These are phyloP conservation scores for Coemansia sp. DNA, from an alignment of 192 early-diverging fungal species.

Conservation along the genomic window DNA sequence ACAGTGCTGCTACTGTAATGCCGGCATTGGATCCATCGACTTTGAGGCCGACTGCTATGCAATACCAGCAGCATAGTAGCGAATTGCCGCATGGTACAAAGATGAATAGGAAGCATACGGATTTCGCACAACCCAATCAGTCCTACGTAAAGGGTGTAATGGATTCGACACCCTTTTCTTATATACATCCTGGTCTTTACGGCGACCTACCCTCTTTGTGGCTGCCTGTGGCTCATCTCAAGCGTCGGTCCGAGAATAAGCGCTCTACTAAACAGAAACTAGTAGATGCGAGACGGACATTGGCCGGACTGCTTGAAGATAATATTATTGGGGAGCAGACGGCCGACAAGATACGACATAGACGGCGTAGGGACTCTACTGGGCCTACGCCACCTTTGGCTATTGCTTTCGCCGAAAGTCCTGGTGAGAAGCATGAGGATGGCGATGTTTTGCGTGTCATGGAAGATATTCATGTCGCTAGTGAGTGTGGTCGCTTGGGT, in stretches of 20 bases:
- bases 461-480: conserved; percentile 31
- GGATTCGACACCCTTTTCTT: conserved; percentile 45
- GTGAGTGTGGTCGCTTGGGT: conserved; percentile 27
- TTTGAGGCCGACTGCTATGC: conserved; percentile 22
- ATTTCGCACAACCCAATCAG: conserved; percentile 47
- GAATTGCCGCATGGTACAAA: conserved; percentile 43
- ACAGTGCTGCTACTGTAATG: conserved; percentile 23
- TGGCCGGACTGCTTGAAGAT: conserved; percentile 27
- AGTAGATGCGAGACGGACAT: background rate
- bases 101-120: conserved; percentile 38
- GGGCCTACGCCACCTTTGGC: background rate
- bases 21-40: conserved; percentile 18
- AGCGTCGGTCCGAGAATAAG: conserved; percentile 19
- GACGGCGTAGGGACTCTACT: background rate
- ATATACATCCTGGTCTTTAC: conserved; percentile 45
- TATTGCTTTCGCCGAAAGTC: background rate
- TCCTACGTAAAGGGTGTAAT: conserved; percentile 33
- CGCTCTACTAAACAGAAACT: conserved; percentile 20
- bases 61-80: conserved; percentile 31
- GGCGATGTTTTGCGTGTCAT: background rate
- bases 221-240: conserved; percentile 41
- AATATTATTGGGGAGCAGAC: conserved; percentile 35
- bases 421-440: background rate
- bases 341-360: background rate
- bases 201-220: conserved; percentile 49